Evolutionary conservation across 2,329 filamentous ascomycete genomes (phyloP), one percentile per base, ranked within the genome.

Genomic region (Fusarium marasasianum): DNA sequence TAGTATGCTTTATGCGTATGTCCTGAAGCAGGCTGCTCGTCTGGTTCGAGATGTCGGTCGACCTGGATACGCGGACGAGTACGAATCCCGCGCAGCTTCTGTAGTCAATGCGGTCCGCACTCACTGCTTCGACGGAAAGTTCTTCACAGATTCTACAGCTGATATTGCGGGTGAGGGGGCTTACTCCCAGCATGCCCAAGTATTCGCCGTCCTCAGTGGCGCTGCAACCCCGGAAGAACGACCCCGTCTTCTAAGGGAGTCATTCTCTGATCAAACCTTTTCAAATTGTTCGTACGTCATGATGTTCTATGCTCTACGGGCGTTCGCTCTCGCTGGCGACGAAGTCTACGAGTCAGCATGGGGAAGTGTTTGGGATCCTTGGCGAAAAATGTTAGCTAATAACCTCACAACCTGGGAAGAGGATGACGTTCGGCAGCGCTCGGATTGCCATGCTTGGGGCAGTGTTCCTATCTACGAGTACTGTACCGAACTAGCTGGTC

Each of bases 221-320:
- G 38, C 31, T 1, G 38, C 10, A 20, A 3, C 4, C 0, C 11
- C 22, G 3, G 20, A 44, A 2, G 38, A 44, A 2, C 4, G 5
- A 1, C 17, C 22, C 0, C 29, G 17, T 0, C 29, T 56, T 1
- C 12, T 44, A 0, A 8, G 9, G 6, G 38, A 44, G 0, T 33
- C 54, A 6, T 56, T 56, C 6, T 11, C 38, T 8, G 0, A 56
- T 5, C 38, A 38, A 4, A 1, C 0, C 4, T 64, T 5, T 61
- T 31, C 1, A 22, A 37, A 38, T 55, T 55, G 6, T 12, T 55
- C 12, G 3, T 61, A 22, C 6, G 54, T 55, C 1, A 64, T 64
- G 62, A 35, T 55, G 3, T 64, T 64, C 11, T 64, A 64, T 20
- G 35, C 44, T 37, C n/a, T 64, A 0, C 5, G 55, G 0, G 44